These are phyloP conservation scores for Apiosordaria backusii DNA, from an alignment of 495 filamentous ascomycete genomes.

Conservation along the genomic window DNA sequence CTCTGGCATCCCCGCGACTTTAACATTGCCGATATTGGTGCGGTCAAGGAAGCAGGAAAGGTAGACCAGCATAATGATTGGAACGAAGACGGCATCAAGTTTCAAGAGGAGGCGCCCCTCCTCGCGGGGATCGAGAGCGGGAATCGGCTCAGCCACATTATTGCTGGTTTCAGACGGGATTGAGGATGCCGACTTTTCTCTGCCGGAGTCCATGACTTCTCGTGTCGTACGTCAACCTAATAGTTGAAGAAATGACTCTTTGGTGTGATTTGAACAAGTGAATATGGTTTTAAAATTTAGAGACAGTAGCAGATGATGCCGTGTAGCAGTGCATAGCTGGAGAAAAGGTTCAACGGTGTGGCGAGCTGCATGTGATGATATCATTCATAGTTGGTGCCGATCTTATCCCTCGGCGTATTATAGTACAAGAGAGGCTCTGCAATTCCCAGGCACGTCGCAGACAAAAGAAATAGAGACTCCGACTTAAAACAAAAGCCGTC, in stretches of 20 bases:
- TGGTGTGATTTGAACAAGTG: no score
- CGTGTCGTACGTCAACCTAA: no score
- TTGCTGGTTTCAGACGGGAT: background rate
- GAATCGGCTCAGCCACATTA: background rate
- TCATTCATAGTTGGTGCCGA: background rate
- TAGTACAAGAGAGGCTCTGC: background rate
- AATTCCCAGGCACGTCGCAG: no score
- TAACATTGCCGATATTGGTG: slow-evolving; percentile 49
- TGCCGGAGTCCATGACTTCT: background rate
- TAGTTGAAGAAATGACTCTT: no score
- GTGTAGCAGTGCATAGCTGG: no score
- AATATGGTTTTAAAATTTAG: no score
- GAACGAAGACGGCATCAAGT: slow-evolving; percentile 49
- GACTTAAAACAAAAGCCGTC: no score
- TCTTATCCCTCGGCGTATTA: background rate
- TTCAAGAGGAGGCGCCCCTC: slow-evolving; percentile 52
- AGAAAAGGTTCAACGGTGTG: background rate
- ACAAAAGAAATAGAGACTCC: no score
- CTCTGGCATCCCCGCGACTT: slow-evolving; percentile 41
- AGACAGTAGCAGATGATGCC: no score
- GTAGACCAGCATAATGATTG: slow-evolving; percentile 52
- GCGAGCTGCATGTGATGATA: background rate
- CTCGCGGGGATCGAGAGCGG: slow-evolving; percentile 45
- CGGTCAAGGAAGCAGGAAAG: slow-evolving; percentile 59
- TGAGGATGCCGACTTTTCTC: background rate